Conservation (phyloP, 371 early-diverging fungal species). For the Gilbertella persicaria region DNA sequence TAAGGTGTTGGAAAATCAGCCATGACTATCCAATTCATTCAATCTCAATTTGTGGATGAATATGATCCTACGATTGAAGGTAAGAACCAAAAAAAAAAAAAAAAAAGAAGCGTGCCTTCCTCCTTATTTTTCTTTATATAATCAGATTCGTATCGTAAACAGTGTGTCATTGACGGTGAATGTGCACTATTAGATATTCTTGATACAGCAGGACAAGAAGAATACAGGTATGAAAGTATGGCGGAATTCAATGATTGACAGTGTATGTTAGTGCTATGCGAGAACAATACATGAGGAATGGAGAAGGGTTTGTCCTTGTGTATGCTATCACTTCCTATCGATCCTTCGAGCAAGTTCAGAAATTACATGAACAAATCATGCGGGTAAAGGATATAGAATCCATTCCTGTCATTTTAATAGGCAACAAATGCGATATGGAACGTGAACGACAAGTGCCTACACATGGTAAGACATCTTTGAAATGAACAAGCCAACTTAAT, state of each 20-base stretch:
- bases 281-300: constrained; percentile 80
- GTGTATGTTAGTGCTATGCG: constrained; percentile 69
- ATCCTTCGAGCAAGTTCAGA: constrained; percentile 70
- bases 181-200: constrained; percentile 75
- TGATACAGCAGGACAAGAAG: constrained; percentile 88
- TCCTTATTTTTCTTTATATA: neutral
- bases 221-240: constrained; percentile 60
- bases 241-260: neutral
- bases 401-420: constrained; percentile 82
- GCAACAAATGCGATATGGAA: constrained; percentile 89
- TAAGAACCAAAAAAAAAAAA: too few species aligned
- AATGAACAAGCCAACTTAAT: constrained; percentile 53
- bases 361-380: constrained; percentile 64
- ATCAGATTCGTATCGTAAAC: constrained; percentile 78
- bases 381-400: constrained; percentile 79
- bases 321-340: constrained; percentile 66
- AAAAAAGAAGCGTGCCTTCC: constrained; percentile 1
- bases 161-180: constrained; percentile 71
- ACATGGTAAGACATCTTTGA: constrained; percentile 26
- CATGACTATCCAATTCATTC: constrained; percentile 80
- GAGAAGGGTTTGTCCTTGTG: constrained; percentile 49
- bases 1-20: constrained; percentile 72
- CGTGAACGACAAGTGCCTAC: constrained; percentile 75
- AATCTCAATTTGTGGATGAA: constrained; percentile 79
- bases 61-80: constrained; percentile 88